Evolutionary conservation across 495 filamentous ascomycete species (phyloP).

Genomic region (Neohortaea acidophila): DNA sequence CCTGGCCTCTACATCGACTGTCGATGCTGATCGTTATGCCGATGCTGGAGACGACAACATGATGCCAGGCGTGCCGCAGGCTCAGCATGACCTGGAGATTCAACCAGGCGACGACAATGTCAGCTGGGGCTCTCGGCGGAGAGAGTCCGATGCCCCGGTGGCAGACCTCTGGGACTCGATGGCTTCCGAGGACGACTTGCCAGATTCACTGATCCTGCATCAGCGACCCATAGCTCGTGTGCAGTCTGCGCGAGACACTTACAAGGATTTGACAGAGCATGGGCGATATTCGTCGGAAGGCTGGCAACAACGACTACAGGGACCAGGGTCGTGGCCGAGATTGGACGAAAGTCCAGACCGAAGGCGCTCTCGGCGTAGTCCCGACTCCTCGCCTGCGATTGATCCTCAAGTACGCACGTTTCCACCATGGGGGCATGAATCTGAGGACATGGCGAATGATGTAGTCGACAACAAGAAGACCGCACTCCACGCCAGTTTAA

Average conservation of each 20-base stretch:
- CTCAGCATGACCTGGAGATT: constrained; percentile 8
- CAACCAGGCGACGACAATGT: constrained; percentile 17
- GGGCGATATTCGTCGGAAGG: neutral
- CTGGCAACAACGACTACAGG: too few relatives aligned
- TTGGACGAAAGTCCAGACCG: constrained; percentile 8
- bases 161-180: constrained; percentile 17
- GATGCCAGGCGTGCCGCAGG: neutral
- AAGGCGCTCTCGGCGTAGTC: too few relatives aligned
- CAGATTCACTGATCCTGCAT: constrained; percentile 15
- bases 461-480: constrained; percentile 10
- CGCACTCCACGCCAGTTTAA: constrained; percentile 1
- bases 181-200: constrained; percentile 15
- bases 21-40: constrained; percentile 9
- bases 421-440: constrained; percentile 5
- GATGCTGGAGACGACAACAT: constrained; percentile 7
- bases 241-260: neutral
- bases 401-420: neutral
- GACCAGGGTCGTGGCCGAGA: constrained; percentile 13
- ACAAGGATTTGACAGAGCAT: constrained; percentile 2
- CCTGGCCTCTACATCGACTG: constrained; percentile 8
- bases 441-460: neutral
- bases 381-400: neutral
- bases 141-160: constrained; percentile 4
- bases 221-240: constrained; percentile 1
- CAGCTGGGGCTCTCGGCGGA: constrained; percentile 15